phyloP scores from a whole-genome alignment of 441 rosid species.

The Bocquillonia castaneifolia region DNA sequence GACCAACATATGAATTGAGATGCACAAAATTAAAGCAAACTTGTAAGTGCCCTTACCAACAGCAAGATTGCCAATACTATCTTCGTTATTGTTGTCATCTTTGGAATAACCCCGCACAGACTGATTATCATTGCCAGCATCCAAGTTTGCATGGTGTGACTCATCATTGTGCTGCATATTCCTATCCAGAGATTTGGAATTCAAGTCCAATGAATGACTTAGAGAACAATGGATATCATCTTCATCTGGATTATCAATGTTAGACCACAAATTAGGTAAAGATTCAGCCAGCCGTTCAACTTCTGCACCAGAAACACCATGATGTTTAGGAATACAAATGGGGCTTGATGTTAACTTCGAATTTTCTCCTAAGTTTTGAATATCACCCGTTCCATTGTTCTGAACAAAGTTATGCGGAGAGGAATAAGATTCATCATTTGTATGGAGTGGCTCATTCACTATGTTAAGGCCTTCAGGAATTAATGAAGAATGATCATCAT shows the following conservation, averaged over 20 bases:
- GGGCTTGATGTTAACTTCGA: constrained; percentile 38
- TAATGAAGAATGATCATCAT: constrained; percentile 20
- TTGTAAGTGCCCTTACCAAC: constrained; percentile 46
- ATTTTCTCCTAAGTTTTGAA: constrained; percentile 29
- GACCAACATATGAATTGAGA: background rate
- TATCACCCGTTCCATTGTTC: constrained; percentile 24
- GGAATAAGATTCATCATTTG: constrained; percentile 26
- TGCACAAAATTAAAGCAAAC: background rate
- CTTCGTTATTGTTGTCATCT: constrained; percentile 31
- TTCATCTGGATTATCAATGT: constrained; percentile 28
- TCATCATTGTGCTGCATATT: constrained; percentile 31
- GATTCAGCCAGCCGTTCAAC: constrained; percentile 50
- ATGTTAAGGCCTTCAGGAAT: constrained; percentile 25
- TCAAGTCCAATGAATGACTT: constrained; percentile 60
- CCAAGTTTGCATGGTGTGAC: constrained; percentile 26
- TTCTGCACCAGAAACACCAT: constrained; percentile 29
- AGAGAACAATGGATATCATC: constrained; percentile 35
- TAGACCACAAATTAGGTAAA: constrained; percentile 58
- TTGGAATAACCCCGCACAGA: constrained; percentile 26
- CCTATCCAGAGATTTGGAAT: constrained; percentile 36
- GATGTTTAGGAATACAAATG: constrained; percentile 40
- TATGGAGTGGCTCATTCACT: constrained; percentile 15
- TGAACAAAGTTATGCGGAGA: constrained; percentile 20
- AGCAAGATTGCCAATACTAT: constrained; percentile 32
- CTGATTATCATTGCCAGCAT: constrained; percentile 27